Percentiles rank a stretch among this genome's conserved stretches.
phyloP scores from a whole-genome alignment of 768 basidiomycete species.

The Pleurotus platypus region DNA sequence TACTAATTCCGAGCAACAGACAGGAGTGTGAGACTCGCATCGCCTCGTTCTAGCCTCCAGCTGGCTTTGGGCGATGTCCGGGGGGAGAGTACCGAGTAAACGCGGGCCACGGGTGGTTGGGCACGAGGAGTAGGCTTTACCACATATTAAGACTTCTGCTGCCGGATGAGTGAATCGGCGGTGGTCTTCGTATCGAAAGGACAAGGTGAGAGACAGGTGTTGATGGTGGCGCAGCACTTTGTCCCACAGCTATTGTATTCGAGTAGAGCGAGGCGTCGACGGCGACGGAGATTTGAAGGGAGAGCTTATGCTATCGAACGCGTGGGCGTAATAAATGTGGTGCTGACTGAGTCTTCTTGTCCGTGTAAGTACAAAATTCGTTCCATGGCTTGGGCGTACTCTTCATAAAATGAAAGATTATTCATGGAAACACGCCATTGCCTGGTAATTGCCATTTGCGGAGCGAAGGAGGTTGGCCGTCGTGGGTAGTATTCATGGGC shows the following conservation, averaged over 20 bases:
- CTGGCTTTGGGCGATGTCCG: neutral
- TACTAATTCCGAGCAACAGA: too few species aligned
- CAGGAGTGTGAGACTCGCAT: neutral
- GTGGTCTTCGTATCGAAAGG: too few species aligned
- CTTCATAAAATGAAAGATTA: too few species aligned
- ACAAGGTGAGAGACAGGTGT: neutral
- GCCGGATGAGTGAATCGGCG: too few species aligned
- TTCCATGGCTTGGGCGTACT: too few species aligned
- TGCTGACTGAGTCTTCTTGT: too few species aligned
- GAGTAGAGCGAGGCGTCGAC: neutral
- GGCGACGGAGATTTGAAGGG: neutral
- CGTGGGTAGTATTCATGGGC: too few species aligned
- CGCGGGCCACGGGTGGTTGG: neutral
- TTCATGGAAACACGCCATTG: too few species aligned
- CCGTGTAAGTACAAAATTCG: too few species aligned
- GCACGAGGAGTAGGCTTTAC: neutral
- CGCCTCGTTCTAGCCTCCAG: neutral
- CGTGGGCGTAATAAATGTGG: neutral
- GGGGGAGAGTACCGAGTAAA: neutral
- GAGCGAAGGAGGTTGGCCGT: too few species aligned
- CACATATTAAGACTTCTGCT: too few species aligned
- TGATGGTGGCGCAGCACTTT: slow-evolving; percentile 4
- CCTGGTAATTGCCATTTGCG: too few species aligned
- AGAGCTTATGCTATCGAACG: neutral
- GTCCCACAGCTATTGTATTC: slow-evolving; percentile 7